Conservation (phyloP, 129 eudicot species). For the Sambucus nigra region DNA sequence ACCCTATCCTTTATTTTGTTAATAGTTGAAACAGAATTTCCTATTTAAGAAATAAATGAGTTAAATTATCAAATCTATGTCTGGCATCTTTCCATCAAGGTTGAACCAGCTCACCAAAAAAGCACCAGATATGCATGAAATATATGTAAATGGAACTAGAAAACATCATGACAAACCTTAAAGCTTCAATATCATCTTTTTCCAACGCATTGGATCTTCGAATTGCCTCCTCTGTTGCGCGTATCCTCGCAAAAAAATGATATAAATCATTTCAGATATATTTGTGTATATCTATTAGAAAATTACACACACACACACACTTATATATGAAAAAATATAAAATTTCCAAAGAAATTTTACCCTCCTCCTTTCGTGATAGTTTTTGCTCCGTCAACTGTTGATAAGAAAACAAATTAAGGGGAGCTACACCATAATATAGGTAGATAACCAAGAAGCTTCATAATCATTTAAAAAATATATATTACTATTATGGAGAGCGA, state of each 20-base stretch:
- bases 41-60: too few species aligned
- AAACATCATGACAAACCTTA: constrained; percentile 48
- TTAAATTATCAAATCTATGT: too few species aligned
- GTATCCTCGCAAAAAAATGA: constrained; percentile 10
- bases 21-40: too few species aligned
- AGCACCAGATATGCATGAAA: not conserved
- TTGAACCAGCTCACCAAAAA: not conserved
- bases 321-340: too few species aligned
- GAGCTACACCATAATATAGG: constrained; percentile 1
- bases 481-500: not conserved
- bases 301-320: not conserved
- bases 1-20: too few species aligned
- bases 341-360: constrained; percentile 23
- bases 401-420: constrained; percentile 5
- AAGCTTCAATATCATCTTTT: constrained; percentile 47
- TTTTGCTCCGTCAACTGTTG: constrained; percentile 71
- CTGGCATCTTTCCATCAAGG: not conserved
- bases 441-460: not conserved
- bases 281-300: too few species aligned
- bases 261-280: not conserved
- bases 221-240: constrained; percentile 72
- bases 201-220: constrained; percentile 81
- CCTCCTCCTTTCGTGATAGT: constrained; percentile 73
- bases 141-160: not conserved
- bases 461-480: not conserved